phyloP scores from a whole-genome alignment of 176 grass and related monocot species.

The Eleusine indica region DNA sequence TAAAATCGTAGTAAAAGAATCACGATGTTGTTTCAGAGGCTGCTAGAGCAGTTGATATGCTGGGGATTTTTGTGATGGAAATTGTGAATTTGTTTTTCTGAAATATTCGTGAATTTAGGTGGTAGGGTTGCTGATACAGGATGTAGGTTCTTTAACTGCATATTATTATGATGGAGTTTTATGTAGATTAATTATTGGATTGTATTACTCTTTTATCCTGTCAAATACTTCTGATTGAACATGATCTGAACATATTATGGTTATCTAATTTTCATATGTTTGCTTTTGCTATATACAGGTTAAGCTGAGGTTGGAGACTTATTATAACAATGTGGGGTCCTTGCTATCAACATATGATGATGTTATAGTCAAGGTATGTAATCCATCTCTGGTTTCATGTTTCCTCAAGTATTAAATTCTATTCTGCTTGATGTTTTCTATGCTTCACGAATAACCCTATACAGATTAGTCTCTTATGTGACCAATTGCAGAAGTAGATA shows the following conservation, averaged over 20 bases:
- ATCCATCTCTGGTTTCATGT: constrained; percentile 10
- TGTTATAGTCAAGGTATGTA: constrained; percentile 60
- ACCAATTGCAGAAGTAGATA: not conserved
- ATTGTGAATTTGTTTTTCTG: constrained; percentile 2
- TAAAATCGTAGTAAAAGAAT: constrained; percentile 5
- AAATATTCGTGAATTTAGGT: not conserved
- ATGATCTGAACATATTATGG: constrained; percentile 7
- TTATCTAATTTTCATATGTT: constrained; percentile 14
- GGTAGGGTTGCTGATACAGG: constrained; percentile 8
- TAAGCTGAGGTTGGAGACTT: constrained; percentile 82
- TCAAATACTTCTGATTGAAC: constrained; percentile 25
- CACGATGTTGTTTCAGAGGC: not conserved
- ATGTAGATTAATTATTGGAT: not conserved
- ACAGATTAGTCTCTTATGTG: not conserved
- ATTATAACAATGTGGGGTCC: constrained; percentile 88
- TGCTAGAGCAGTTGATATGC: not conserved
- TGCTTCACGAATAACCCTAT: not conserved
- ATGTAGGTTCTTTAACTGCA: constrained; percentile 13
- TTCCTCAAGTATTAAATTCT: not conserved
- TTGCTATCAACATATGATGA: constrained; percentile 78
- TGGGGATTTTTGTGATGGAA: not conserved
- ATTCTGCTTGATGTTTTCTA: constrained; percentile 10
- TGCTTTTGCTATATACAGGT: constrained; percentile 53
- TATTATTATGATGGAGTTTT: constrained; percentile 22
- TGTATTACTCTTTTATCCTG: not conserved